These are phyloP conservation scores for Quercus berberidifolia DNA, from an alignment of 306 rosid genomes.

Conservation along the genomic window DNA sequence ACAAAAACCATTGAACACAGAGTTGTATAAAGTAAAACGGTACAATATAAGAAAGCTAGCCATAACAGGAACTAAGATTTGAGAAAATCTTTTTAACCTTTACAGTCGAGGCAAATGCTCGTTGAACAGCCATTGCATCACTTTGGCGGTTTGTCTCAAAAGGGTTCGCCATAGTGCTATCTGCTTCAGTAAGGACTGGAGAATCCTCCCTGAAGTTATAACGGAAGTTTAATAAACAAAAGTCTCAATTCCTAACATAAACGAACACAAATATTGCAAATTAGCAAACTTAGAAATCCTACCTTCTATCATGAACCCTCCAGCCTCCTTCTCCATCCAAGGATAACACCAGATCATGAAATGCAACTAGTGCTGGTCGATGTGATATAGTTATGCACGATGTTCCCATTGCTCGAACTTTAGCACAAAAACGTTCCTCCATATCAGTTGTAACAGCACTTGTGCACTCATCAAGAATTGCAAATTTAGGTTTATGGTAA, in stretches of 20 bases:
- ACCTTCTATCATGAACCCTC: conserved; percentile 86
- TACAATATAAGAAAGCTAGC: not conserved
- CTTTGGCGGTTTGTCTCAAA: conserved; percentile 63
- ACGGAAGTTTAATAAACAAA: conserved; percentile 27
- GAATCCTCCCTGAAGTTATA: conserved; percentile 70
- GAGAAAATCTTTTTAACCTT: conserved; percentile 47
- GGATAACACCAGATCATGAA: conserved; percentile 91
- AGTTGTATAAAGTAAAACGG: conserved; percentile 4
- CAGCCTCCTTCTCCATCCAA: conserved; percentile 99
- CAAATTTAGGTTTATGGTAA: conserved; percentile 96
- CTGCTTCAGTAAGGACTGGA: conserved; percentile 39
- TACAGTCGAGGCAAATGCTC: conserved; percentile 59
- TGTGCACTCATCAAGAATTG: conserved; percentile 98
- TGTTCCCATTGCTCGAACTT: conserved; percentile 98
- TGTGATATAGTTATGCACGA: conserved; percentile 99
- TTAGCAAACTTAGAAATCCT: conserved; percentile 21
- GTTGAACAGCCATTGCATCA: conserved; percentile 92
- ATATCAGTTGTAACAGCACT: conserved; percentile 99
- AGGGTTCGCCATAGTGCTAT: conserved; percentile 35
- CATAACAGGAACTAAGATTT: conserved; percentile 7
- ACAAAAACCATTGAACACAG: conserved; percentile 2
- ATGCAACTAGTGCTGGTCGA: conserved; percentile 97
- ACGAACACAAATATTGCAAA: conserved; percentile 1
- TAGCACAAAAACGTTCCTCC: conserved; percentile 99
- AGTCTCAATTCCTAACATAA: conserved; percentile 12